Evolutionary conservation across 192 early-diverging fungal species (phyloP), one percentile per base, ranked within the genome.

Genomic region (Gaertneriomyces semiglobifer): DNA sequence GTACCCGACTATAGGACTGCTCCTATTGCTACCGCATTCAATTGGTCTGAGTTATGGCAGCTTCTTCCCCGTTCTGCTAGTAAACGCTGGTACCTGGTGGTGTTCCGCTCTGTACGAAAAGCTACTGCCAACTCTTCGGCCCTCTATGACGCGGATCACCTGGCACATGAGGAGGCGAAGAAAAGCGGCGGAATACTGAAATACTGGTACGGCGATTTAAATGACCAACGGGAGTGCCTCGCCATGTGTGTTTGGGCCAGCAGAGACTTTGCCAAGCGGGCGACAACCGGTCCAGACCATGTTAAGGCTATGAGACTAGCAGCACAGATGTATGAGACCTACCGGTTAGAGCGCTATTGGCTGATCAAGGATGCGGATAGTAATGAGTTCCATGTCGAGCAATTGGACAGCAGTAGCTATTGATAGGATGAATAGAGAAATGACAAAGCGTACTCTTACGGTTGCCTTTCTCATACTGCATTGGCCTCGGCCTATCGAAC

Each of bases 211-310:
- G 79, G 79, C 16, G 69, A 70, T 33, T 58, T 83, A 54, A 76
- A 81, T 53, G 63, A 73, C 46, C 61, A 71, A 8, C 62, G 72
- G 58, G 66, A 74, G 61, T 83, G 81, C 63, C 63, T 81, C 9
- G 81, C 81, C 1, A 83, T 81, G 78, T 83, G 81, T 59, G 72
- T 83, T 5, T 83, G 81, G 81, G 45, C 68, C 18, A 70, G 70
- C 18, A 58, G 68, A 51, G 76, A 78, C 5, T 81, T 63, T 43
- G 81, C 81, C 12, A 38, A 45, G 48, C 51, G 51, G 44, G 81
- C 81, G 5, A 79, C 74, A 10, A 45, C 41, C 8, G 74, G 74
- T 46, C 79, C 79, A 16, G 57, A 71, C 6, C 81, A 83, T 67
- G n/a, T 72, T 4, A 43, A 70, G 46, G 81, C 81, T 18, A 65